These are phyloP conservation scores for Gonium pectorale DNA, from an alignment of 139 green algal species.

Conservation along the genomic window DNA sequence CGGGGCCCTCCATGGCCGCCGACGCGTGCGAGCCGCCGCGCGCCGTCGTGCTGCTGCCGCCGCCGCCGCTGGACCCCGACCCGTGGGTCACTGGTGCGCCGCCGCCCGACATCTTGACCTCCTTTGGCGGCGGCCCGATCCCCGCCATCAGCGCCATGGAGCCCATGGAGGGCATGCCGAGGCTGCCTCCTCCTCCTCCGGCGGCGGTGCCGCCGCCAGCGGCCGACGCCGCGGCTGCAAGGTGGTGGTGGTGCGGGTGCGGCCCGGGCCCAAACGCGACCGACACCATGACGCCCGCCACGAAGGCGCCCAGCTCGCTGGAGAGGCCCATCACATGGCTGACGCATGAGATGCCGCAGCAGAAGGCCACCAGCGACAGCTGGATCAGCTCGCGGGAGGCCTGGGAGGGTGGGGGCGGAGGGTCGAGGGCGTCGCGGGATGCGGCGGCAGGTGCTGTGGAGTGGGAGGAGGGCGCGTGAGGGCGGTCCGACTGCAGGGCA, in stretches of 20 bases:
- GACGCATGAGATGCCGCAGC: conserved; percentile 75
- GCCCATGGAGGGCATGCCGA: neutral
- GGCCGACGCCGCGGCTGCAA: neutral
- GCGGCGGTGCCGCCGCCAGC: neutral
- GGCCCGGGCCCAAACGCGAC: conserved; percentile 19
- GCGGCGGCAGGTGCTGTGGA: too few species aligned
- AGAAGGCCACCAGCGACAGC: conserved; percentile 85
- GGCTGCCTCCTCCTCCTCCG: neutral
- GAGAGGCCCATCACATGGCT: conserved; percentile 79
- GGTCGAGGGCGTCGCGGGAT: neutral
- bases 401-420: conserved; percentile 6
- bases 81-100: neutral
- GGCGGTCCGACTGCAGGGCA: too few species aligned
- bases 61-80: neutral
- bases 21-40: neutral
- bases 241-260: neutral
- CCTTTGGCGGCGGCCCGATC: conserved; percentile 10
- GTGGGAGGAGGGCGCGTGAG: too few species aligned
- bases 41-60: neutral
- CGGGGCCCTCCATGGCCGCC: neutral
- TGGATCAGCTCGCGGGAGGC: conserved; percentile 84
- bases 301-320: conserved; percentile 93
- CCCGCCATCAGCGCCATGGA: conserved; percentile 19
- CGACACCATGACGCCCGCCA: conserved; percentile 74
- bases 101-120: conserved; percentile 7